Conservation (phyloP, 225 moss, liverwort and hornwort species). For the Pseudoscleropodium purum region DNA sequence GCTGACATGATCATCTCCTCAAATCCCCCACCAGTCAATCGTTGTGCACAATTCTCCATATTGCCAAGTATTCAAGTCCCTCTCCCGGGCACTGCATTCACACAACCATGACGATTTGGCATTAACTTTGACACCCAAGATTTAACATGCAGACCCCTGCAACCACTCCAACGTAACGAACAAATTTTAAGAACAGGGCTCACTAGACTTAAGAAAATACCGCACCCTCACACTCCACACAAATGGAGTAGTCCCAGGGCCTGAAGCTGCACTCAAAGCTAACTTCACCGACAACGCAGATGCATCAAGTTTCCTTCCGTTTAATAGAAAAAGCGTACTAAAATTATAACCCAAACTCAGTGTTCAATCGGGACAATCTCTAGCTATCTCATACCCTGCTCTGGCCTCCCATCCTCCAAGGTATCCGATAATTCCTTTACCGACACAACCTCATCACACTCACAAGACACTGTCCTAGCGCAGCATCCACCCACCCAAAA, state of each 20-base stretch:
- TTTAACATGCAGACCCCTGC: too few species aligned
- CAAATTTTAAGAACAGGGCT: not conserved
- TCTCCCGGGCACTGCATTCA: not conserved
- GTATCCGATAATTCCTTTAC: not conserved
- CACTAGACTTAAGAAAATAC: not conserved
- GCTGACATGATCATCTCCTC: not conserved
- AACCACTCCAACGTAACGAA: accelerated
- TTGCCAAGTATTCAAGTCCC: not conserved
- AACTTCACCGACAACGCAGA: not conserved
- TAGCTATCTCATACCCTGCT: not conserved
- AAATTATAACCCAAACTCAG: not conserved
- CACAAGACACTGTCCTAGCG: too few species aligned
- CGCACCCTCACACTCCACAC: not conserved
- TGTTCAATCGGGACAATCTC: not conserved
- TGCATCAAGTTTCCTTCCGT: not conserved
- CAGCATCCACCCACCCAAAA: not conserved
- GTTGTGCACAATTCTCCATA: not conserved
- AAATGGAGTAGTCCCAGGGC: not conserved
- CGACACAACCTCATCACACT: too few species aligned
- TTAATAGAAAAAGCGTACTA: too few species aligned
- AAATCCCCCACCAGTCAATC: not conserved
- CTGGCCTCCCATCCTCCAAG: not conserved
- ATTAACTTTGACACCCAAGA: not conserved
- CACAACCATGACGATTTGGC: too few species aligned
- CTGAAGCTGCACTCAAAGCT: not conserved